Base-by-base conservation (phyloP, 2,329 filamentous ascomycete genomes). In the Grosmannia huntii region DNA sequence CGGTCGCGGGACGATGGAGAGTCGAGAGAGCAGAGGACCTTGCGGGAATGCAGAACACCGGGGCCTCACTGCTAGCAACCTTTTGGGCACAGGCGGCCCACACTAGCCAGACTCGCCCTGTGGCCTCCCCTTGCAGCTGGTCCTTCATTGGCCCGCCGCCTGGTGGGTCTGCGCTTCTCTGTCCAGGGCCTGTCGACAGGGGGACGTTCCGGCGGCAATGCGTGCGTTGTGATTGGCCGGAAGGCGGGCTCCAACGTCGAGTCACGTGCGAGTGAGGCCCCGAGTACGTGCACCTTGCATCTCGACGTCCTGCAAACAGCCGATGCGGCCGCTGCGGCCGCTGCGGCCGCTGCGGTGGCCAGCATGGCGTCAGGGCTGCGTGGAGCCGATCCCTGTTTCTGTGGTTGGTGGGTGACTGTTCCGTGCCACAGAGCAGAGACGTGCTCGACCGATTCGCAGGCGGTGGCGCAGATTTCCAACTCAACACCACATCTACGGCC, bases 171-270 rank as follows among this genome's bases (percentile, higher is more conserved):
- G 38, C 12, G 31, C 28, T 33, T 46, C 31, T 19, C 25, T 46
- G 28, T 14, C 19, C 11, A n/a, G 25, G 46, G 28, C 27, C n/a
- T 31, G 51, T 53, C 51, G 41, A 44, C 16, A 19, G 19, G 54
- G 31, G 6, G 19, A 19, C 19, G 27, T n/a, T 46, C 38, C 57
- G 62, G 62, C 62, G 62, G 59, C 31, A 64, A 64, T 31, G 56
- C 28, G 53, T 16, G 7, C 21, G 16, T 25, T 56, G n/a, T 59
- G 53, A 64, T 64, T 64, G 60, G 62, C 38, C 60, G 25, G 5
- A 2, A 12, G 2, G 28, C 23, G 16, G 19, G 28, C 10, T 19
- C 7, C 12, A 19, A 31, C 9, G 1, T 5, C 5, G 21, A 27
- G n/a, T 41, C 52, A 54, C 52, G 52, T 54, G 52, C 5, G 4